Base-by-base conservation (phyloP, 208 protist genomes). In the Entamoeba moshkovskii region DNA sequence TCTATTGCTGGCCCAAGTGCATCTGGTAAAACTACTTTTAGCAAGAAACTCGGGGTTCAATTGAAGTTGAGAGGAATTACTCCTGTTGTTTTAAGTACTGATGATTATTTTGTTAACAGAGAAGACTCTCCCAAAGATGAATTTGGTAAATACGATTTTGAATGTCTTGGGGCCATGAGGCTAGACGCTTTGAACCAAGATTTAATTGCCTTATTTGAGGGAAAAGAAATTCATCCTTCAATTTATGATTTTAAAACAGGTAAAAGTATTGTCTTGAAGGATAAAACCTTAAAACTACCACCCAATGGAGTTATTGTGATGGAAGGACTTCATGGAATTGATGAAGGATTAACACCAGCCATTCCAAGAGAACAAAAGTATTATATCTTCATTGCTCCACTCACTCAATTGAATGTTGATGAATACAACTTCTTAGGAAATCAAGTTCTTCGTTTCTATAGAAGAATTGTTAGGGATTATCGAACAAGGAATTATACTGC, bases 321-420 rank as follows among this genome's bases (percentile, higher is more conserved):
- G 38, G 96, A 97, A 73, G 96, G 96, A 8, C 96, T 97, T 85
- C 94, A 96, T 73, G 94, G 91, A 18, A 48, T 96, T 6, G 96
- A 97, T 92, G 66, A 73, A 5, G 44, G 44, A 18, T 44, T 97
- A 2, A 96, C 96, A n/a, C 2, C 3, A 6, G 46, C 16, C 22
- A 73, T 97, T 25, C 59, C 94, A 42, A 5, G 15, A 22, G 59
- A 96, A 11, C 45, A 95, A 3, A 96, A 96, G 22, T 96, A 94
- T 49, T 92, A 93, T 3, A 96, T 97, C 46, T 97, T 97, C 91
- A 93, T 97, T 66, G 91, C 92, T 38, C 95, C 96, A 2, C 47
- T 97, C 0, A 96, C 95, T 93, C 94, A 95, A 66, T 33, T 97
- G 1, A 96, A 96, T 92, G n/a, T 97, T 11, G 96, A 97, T 52